These are phyloP conservation scores for Suillus decipiens DNA, from an alignment of 768 basidiomycete species.

Conservation along the genomic window DNA sequence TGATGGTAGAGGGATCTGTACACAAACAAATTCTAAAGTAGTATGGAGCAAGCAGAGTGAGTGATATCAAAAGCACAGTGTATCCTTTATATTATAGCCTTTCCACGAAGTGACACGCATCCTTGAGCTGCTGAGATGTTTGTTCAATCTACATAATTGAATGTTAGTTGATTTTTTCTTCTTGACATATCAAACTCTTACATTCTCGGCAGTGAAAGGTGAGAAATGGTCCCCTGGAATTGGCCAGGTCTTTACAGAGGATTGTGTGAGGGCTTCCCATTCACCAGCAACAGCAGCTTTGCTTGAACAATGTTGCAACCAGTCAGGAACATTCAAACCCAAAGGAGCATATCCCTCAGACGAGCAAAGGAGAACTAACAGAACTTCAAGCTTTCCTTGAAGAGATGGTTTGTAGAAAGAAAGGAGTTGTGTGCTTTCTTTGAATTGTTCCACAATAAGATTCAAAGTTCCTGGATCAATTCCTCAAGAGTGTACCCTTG, in stretches of 20 bases:
- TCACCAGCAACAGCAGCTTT: constrained; percentile 32
- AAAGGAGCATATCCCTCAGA: constrained; percentile 43
- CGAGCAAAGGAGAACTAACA: constrained; percentile 56
- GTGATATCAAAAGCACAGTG: not conserved
- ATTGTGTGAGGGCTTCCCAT: constrained; percentile 50
- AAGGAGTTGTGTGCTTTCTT: constrained; percentile 49
- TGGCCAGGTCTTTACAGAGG: constrained; percentile 44
- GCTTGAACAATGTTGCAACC: constrained; percentile 52
- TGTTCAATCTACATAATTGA: constrained; percentile 14
- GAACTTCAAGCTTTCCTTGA: constrained; percentile 27
- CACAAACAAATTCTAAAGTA: not conserved
- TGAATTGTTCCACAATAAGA: constrained; percentile 51
- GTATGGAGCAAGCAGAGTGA: not conserved
- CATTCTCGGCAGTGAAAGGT: constrained; percentile 52
- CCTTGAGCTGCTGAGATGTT: constrained; percentile 27
- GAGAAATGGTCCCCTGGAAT: constrained; percentile 71
- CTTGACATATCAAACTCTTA: constrained; percentile 31
- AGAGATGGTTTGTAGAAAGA: constrained; percentile 42
- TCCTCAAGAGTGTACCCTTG: constrained; percentile 34
- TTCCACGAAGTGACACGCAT: constrained; percentile 19
- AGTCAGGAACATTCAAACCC: constrained; percentile 41
- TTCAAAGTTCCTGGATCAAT: constrained; percentile 31
- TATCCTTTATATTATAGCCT: not conserved
- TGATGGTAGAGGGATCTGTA: not conserved
- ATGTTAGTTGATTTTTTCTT: constrained; percentile 3